Base-by-base conservation (phyloP, 1,284 basidiomycete genomes). In the Retiboletus fuscus region DNA sequence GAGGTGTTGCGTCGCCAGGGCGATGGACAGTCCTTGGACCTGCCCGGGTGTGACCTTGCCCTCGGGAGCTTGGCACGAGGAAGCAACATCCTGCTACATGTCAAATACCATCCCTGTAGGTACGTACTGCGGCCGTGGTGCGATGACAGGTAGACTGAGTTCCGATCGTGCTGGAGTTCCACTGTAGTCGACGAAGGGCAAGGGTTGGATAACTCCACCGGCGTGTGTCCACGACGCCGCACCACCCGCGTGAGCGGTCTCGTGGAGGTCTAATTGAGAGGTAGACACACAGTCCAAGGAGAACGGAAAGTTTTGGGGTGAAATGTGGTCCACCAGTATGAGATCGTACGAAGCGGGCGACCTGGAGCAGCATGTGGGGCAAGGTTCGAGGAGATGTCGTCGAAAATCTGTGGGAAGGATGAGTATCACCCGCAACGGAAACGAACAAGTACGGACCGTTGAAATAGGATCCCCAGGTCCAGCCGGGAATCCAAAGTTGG, bases 101-200 rank as follows among this genome's bases (percentile, higher is more conserved):
- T 81, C 74, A 60, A 80, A 82, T 4, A 72, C 47, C 15, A 68
- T 26, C 2, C 70, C 73, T 6, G 60, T 64, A n/a, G 73, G 57
- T 2, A 67, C 66, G 30, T 81, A 81, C 39, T 83, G 83, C 0
- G 83, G 81, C 53, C 79, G 78, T 1, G 84, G 82, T 10, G 83
- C 83, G 39, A 77, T 65, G 13, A 85, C 26, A 0, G 81, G 79
- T 0, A 87, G 74, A n/a, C 82, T 77, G 34, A 78, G 76, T 28
- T 85, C 84, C 1, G 86, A 86, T 3, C 71, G 83, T 0, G 83
- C 81, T 0, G 87, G 87, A 1, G 87, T 88, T 16, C 84, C 84
- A 1, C 85, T 85, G 76, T 87, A 86, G 83, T 78, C 20, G 87
- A 85, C 8, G 85, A 83, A 3, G 86, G 81, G 3, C 82, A 75